A percentile compares a stretch with the other conserved stretches of the same genome.
These are phyloP conservation scores for Paracoccidioides lutzii DNA, from an alignment of 2,329 filamentous ascomycete species.

Conservation along the genomic window DNA sequence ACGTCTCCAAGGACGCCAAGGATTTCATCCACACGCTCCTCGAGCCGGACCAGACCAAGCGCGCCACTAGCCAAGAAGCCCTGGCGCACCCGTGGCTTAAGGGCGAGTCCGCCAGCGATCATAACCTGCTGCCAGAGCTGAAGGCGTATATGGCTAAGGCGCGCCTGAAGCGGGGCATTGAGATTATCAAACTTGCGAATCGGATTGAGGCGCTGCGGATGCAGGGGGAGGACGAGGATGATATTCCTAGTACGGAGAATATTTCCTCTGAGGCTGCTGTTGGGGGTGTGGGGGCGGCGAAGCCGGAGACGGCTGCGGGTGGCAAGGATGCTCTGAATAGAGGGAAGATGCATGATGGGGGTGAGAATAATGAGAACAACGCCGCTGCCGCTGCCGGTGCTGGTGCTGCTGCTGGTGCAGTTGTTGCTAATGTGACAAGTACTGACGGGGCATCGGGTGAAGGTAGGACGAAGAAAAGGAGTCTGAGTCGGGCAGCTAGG, in stretches of 20 bases:
- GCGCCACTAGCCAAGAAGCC: conserved; percentile 68
- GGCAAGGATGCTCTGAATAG: conserved; percentile 5
- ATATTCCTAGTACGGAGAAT: conserved; percentile 45
- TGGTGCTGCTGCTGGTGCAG: conserved; percentile 12
- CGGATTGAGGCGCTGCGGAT: conserved; percentile 90
- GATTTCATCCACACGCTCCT: conserved; percentile 78
- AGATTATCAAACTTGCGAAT: conserved; percentile 90
- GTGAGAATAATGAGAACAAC: too few relatives aligned
- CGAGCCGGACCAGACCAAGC: conserved; percentile 61
- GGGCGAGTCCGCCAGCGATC: conserved; percentile 81
- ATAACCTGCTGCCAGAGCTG: conserved; percentile 96
- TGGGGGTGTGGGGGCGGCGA: conserved; percentile 5
- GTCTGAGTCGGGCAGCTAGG: conserved; percentile 46
- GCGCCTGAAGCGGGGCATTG: conserved; percentile 82
- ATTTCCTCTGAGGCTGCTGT: conserved; percentile 24
- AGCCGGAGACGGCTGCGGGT: conserved; percentile 13
- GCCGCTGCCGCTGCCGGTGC: not conserved
- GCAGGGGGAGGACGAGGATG: conserved; percentile 76
- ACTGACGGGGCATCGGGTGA: conserved; percentile 4
- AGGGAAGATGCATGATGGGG: too few relatives aligned
- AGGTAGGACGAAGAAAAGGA: conserved; percentile 32
- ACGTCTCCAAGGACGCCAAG: conserved; percentile 90
- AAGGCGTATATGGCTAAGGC: conserved; percentile 85
- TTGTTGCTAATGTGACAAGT: conserved; percentile 11
- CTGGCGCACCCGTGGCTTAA: conserved; percentile 78